Percentiles rank a stretch among this genome's conserved stretches.
phyloP scores from a whole-genome alignment of 805 yeast species.

The Yarrowia yakushimensis region DNA sequence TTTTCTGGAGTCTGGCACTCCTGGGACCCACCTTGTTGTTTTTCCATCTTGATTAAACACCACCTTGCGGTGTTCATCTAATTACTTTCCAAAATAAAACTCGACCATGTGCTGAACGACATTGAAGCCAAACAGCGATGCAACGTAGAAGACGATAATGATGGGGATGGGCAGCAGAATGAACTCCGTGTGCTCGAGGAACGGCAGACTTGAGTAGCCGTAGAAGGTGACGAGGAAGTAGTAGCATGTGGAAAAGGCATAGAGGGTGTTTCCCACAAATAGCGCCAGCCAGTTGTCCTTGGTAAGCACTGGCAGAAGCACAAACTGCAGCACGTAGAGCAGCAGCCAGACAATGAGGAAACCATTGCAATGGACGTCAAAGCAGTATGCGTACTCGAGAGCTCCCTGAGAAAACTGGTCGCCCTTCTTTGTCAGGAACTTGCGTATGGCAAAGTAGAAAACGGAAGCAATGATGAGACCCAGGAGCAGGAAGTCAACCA shows the following conservation, averaged over 20 bases:
- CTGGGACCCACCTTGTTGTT: not conserved
- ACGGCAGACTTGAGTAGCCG: conserved; percentile 80
- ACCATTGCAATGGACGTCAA: conserved; percentile 92
- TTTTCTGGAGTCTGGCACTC: not conserved
- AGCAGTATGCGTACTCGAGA: conserved; percentile 91
- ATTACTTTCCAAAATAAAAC: conserved; percentile 39
- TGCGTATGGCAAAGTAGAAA: conserved; percentile 70
- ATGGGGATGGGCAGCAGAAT: conserved; percentile 62
- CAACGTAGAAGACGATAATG: conserved; percentile 54
- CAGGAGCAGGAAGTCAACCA: conserved; percentile 70
- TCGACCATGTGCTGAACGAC: conserved; percentile 64
- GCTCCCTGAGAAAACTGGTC: conserved; percentile 40
- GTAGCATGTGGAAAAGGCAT: conserved; percentile 67
- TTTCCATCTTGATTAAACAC: not conserved
- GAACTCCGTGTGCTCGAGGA: conserved; percentile 58
- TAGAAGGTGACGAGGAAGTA: conserved; percentile 79
- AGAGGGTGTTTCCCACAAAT: conserved; percentile 73
- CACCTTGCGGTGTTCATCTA: not conserved
- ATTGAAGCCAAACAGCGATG: conserved; percentile 65
- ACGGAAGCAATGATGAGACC: conserved; percentile 69
- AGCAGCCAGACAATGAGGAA: conserved; percentile 75
- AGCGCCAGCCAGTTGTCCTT: conserved; percentile 63
- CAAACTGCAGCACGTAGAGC: conserved; percentile 69
- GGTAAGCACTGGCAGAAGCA: conserved; percentile 67
- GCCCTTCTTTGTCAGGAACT: conserved; percentile 43